Conservation (phyloP, 148 eudicot genomes). For the Salicornia ramosissima region DNA sequence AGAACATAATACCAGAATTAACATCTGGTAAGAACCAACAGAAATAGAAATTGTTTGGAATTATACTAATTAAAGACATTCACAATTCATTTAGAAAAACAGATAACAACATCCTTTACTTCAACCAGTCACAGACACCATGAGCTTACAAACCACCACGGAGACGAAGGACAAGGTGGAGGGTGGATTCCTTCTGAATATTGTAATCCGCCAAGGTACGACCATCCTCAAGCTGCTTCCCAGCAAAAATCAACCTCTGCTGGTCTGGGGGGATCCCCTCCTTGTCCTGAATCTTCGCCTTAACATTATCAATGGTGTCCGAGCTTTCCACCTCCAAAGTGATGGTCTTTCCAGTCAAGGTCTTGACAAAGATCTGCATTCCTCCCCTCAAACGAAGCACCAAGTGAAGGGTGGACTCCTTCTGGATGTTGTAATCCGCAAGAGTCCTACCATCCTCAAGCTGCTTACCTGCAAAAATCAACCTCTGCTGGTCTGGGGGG, state of each 20-base stretch:
- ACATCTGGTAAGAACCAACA: background rate
- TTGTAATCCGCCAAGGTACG: constrained; percentile 19
- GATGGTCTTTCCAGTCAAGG: constrained; percentile 16
- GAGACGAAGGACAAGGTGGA: constrained; percentile 22
- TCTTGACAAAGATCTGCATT: constrained; percentile 20
- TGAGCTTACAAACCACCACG: constrained; percentile 15
- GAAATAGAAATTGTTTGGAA: background rate
- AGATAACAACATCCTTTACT: background rate
- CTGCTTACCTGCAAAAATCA: constrained; percentile 35
- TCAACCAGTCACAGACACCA: too few species aligned
- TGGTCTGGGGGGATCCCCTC: constrained; percentile 21
- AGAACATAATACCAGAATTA: background rate
- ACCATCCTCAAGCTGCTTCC: constrained; percentile 18
- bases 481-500: constrained; percentile 21
- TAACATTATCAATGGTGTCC: constrained; percentile 16
- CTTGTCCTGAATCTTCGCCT: constrained; percentile 17
- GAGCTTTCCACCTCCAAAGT: constrained; percentile 20
- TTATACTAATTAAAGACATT: background rate
- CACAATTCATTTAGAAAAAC: background rate
- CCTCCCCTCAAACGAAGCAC: constrained; percentile 17
- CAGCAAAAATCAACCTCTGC: constrained; percentile 21
- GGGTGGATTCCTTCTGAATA: constrained; percentile 20
- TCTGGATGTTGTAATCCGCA: constrained; percentile 24
- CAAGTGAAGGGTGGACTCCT: constrained; percentile 18
- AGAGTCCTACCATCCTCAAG: constrained; percentile 31